A percentile compares a stretch with the other conserved stretches of the same genome.
Evolutionary conservation across 805 yeast species (phyloP).

Genomic region (Yamadazyma takamatsuzukensis): DNA sequence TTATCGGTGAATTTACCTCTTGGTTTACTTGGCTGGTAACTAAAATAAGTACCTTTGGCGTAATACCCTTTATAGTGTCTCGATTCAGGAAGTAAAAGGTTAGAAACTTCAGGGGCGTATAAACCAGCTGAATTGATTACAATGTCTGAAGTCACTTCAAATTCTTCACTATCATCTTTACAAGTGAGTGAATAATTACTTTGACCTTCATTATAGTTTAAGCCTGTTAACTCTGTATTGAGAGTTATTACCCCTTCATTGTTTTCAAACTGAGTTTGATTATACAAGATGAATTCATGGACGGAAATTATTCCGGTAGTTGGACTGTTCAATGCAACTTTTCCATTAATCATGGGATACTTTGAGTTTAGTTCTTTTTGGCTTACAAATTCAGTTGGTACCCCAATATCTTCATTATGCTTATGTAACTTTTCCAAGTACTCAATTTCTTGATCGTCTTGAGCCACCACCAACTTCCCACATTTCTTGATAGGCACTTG

Average conservation of each 20-base stretch:
- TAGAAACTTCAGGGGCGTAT: conserved; percentile 67
- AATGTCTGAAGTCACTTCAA: conserved; percentile 47
- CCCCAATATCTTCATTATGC: conserved; percentile 45
- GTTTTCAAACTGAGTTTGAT: conserved; percentile 51
- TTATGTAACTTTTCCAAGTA: conserved; percentile 52
- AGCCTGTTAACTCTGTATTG: conserved; percentile 52
- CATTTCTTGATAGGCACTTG: conserved; percentile 56
- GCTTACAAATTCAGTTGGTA: conserved; percentile 56
- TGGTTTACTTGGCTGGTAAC: conserved; percentile 48
- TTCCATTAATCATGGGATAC: conserved; percentile 69
- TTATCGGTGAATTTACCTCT: conserved; percentile 28
- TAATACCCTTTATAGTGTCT: conserved; percentile 57
- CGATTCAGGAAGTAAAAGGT: conserved; percentile 61
- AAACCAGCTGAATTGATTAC: conserved; percentile 81
- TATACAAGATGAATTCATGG: conserved; percentile 66
- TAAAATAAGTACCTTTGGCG: conserved; percentile 84
- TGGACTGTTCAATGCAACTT: conserved; percentile 65
- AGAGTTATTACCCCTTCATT: conserved; percentile 63
- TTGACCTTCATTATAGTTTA: conserved; percentile 20
- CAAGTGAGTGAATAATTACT: conserved; percentile 23
- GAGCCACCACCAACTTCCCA: conserved; percentile 90
- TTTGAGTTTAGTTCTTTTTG: conserved; percentile 37
- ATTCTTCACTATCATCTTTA: conserved; percentile 18
- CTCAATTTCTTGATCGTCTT: conserved; percentile 57
- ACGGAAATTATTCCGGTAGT: conserved; percentile 83